Base-by-base conservation (phyloP, 2,329 filamentous ascomycete species). In the Botryotinia globosa region DNA sequence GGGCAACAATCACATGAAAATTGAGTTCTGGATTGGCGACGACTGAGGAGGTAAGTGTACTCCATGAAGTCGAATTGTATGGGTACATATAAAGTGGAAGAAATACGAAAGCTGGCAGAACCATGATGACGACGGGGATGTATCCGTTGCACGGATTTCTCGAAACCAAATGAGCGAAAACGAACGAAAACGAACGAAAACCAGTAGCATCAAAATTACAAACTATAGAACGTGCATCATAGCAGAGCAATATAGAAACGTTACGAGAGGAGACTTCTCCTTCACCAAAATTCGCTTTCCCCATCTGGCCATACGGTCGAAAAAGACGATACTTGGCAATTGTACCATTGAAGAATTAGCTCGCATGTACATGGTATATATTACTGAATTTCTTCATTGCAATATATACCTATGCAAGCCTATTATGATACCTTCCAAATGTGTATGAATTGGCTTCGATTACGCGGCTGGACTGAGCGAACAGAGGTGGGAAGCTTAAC, bases 11-110 rank as follows among this genome's bases (percentile, higher is more conserved):
- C 34, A 77, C 68, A 29, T 77, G 74, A 44, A 77, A 77, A 29
- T 74, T 74, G 9, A 78, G 59, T 25, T 74, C 42, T 61, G 75
- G 75, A 71, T 77, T 75, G 18, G 70, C 63, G 37, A 72, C 72
- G 64, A 77, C 68, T 12, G 73, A 71, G 14, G 72, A 61, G 16
- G 73, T 76, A 54, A 78, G 71, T 32, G 72, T 73, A 42, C 67
- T 74, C 77, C 76, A 78, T 32, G 76, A 76, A 8, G 77, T 73
- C 18, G 54, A 42, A 48, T 76, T 77, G 45, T 74, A 74, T 29
- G 75, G 77, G 54, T 78, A 78, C 42, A 78, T 56, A 34, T 78
- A 77, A 39, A 77, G 73, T 8, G 76, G 77, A 72, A 78, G 69
- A 25, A 78, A 74, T 9, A 78, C 71, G 32, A 74, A 74, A 58